Base-by-base conservation (phyloP, 2,329 filamentous ascomycete genomes). In the Parascedosporium putredinis region DNA sequence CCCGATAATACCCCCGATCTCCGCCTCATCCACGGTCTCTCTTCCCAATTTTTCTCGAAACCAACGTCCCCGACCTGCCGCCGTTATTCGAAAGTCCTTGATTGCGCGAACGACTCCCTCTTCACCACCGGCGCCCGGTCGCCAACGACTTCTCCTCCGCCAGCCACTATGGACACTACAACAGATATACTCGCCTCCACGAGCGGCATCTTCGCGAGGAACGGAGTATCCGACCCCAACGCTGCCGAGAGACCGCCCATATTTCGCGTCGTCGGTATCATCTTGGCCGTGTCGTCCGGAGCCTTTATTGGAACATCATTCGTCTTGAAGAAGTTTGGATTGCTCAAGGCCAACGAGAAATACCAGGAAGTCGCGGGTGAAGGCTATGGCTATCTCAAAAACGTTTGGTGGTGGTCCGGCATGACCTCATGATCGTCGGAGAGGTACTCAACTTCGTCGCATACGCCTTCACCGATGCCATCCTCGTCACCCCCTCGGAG, bases 391-490 rank as follows among this genome's bases (percentile, higher is more conserved):
- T 98, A 97, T 64, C 79, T 98, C 59, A 95, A 95, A 71, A 97
- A 97, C 61, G 74, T 74, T 18, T 95, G 79, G 72, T 98, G 93
- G 93, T 98, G 93, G 93, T 67, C 72, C 1, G 93, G 93, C 58
- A 97, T 98, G 93, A 89, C 73, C 75, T 97, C 52, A 97, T 98
- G 93, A 95, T 97, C 58, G 60, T 97, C 40, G 93, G 93, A 57
- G 93, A 98, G 67, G 80, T 95, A 51, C 95, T 88, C 78, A 98
- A 98, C 68, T 95, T 97, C 64, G 88, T 91, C 63, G 93, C 93
- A 49, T 97, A 97, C 63, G 88, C 89, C 51, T 97, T 97, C 60
- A 93, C 93, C 54, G 93, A 97, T 65, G 91, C 91, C 53, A 96
- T 97, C 58, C 72, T 97, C 55, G 91, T 97, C 50, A 96, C 91